Evolutionary conservation across 1,139 yeast species (phyloP).

Genomic region (Suhomyces wounanorum): DNA sequence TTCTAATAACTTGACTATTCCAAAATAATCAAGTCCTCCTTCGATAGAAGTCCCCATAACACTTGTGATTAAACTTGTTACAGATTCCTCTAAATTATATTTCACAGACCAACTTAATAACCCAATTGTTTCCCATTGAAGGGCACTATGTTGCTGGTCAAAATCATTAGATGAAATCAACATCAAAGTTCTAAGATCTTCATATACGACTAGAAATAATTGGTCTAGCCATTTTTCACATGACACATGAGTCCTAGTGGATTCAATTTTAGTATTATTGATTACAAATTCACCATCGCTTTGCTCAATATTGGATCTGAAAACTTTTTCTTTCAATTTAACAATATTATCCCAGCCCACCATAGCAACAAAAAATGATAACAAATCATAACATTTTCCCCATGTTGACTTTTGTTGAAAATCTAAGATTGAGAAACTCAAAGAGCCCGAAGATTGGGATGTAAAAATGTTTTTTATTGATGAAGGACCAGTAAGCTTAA

Average conservation of each 20-base stretch:
- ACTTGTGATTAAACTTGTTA: conserved; percentile 44
- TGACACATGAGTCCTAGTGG: conserved; percentile 11
- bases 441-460: conserved; percentile 35
- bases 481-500: conserved; percentile 33
- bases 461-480: conserved; percentile 32
- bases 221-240: conserved; percentile 47
- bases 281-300: conserved; percentile 21
- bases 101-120: conserved; percentile 45
- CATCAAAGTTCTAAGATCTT: conserved; percentile 39
- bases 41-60: conserved; percentile 35
- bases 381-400: conserved; percentile 46
- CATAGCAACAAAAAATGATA: conserved; percentile 39
- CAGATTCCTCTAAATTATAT: conserved; percentile 40
- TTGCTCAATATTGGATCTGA: conserved; percentile 11
- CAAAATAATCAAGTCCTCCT: conserved; percentile 45
- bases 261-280: conserved; percentile 15
- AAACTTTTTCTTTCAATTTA: conserved; percentile 25
- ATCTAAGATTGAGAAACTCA: conserved; percentile 34
- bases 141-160: conserved; percentile 40
- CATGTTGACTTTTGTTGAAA: conserved; percentile 41
- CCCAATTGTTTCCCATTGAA: conserved; percentile 49
- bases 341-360: conserved; percentile 45
- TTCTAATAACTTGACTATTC: conserved; percentile 38
- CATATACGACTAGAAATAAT: conserved; percentile 38
- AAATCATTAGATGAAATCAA: conserved; percentile 25